Conservation (phyloP, 805 yeast genomes). For the Saccharomyces kudriavzevii region DNA sequence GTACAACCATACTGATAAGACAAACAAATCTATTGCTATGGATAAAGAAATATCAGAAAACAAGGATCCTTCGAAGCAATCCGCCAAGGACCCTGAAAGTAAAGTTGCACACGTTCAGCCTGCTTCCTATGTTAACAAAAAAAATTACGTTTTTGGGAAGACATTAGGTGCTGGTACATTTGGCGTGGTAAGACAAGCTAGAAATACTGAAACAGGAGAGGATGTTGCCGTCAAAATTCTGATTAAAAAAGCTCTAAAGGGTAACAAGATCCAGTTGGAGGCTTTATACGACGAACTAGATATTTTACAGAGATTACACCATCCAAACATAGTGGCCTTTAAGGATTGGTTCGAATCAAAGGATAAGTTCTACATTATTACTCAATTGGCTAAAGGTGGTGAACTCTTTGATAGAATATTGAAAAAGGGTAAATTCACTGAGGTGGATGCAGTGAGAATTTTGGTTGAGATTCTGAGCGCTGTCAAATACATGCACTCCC, state of each 20-base stretch:
- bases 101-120: slow-evolving; percentile 47
- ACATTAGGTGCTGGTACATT: slow-evolving; percentile 90
- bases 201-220: slow-evolving; percentile 40
- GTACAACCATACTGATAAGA: background rate
- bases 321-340: slow-evolving; percentile 77
- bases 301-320: slow-evolving; percentile 55
- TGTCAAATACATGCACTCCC: slow-evolving; percentile 60
- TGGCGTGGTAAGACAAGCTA: slow-evolving; percentile 79
- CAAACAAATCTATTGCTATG: background rate
- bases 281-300: slow-evolving; percentile 68
- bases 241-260: slow-evolving; percentile 69
- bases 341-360: slow-evolving; percentile 85
- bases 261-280: slow-evolving; percentile 46
- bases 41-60: background rate
- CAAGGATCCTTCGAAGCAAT: background rate
- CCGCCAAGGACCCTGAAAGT: background rate
- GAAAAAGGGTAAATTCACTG: slow-evolving; percentile 72
- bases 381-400: slow-evolving; percentile 90
- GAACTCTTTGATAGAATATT: slow-evolving; percentile 82
- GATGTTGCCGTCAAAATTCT: slow-evolving; percentile 87
- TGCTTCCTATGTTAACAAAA: slow-evolving; percentile 52
- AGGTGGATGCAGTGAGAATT: slow-evolving; percentile 69
- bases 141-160: slow-evolving; percentile 60
- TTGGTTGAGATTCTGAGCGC: slow-evolving; percentile 68
- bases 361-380: slow-evolving; percentile 83